These are phyloP conservation scores for Leptographium lundbergii DNA, from an alignment of 2,329 filamentous ascomycete genomes.

Conservation along the genomic window DNA sequence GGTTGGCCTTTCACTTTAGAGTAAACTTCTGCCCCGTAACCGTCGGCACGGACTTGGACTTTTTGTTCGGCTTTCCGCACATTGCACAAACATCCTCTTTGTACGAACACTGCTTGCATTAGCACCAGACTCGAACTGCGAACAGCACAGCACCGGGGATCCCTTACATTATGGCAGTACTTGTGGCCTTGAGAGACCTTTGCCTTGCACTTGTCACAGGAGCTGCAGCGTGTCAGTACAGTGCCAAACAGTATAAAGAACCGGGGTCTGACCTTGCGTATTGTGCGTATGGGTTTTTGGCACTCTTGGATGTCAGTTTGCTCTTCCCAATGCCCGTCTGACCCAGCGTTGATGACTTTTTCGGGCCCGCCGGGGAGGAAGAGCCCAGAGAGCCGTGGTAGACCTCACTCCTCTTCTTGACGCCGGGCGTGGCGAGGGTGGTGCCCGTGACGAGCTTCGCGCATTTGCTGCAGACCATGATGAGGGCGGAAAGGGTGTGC, in stretches of 20 bases:
- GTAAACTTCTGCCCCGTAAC: constrained; percentile 51
- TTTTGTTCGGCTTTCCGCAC: constrained; percentile 47
- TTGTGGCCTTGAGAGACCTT: constrained; percentile 50
- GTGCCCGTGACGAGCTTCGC: constrained; percentile 48
- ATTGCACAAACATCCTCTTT: constrained; percentile 49
- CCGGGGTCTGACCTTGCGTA: constrained; percentile 32
- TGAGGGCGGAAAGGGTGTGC: neutral
- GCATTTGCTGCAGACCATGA: constrained; percentile 49
- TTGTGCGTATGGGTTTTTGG: constrained; percentile 53
- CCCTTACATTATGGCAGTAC: constrained; percentile 33
- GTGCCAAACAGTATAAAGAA: no score
- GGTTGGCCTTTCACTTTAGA: constrained; percentile 32
- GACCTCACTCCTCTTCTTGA: constrained; percentile 56
- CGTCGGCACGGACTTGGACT: constrained; percentile 35
- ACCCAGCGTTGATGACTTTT: constrained; percentile 41
- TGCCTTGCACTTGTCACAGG: constrained; percentile 48
- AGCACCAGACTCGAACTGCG: no score
- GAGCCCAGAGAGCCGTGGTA: constrained; percentile 47
- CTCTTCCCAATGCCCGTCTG: constrained; percentile 50
- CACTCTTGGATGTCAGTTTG: constrained; percentile 50
- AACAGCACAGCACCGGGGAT: no score
- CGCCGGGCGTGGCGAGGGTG: constrained; percentile 47
- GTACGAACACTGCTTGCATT: constrained; percentile 37
- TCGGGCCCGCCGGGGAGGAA: constrained; percentile 23
- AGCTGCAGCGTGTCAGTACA: constrained; percentile 18